phyloP scores from a whole-genome alignment of 75 land plant species.

The Ceratopteris richardii region DNA sequence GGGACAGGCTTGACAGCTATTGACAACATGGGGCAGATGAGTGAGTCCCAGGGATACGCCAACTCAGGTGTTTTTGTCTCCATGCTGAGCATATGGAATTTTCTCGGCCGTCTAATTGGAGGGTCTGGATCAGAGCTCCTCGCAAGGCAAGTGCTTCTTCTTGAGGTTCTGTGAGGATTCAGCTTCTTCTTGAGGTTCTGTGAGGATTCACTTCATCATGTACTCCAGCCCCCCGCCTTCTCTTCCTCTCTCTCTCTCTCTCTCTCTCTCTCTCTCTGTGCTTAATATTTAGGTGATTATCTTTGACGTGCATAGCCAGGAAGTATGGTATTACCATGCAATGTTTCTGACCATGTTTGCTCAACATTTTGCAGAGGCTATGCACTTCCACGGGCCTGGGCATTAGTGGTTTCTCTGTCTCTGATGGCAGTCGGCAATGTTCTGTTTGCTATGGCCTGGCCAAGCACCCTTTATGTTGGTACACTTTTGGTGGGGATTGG shows the following conservation, averaged over 20 bases:
- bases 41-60: constrained; percentile 34
- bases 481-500: constrained; percentile 41
- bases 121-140: constrained; percentile 39
- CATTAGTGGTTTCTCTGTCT: constrained; percentile 25
- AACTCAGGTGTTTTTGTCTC: constrained; percentile 40
- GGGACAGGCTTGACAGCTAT: constrained; percentile 40
- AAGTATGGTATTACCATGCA: no score
- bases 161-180: no score
- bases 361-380: constrained; percentile 31
- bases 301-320: no score
- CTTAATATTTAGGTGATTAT: no score
- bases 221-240: no score
- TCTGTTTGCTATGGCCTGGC: constrained; percentile 29
- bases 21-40: constrained; percentile 48
- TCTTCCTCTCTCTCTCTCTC: no score
- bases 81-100: constrained; percentile 50
- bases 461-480: constrained; percentile 36
- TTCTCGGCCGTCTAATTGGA: constrained; percentile 41
- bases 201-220: no score
- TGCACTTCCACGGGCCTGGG: constrained; percentile 26
- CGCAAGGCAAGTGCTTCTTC: constrained; percentile 21
- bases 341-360: no score
- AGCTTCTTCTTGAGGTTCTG: no score
- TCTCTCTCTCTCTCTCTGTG: no score
- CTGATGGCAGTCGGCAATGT: constrained; percentile 40